Evolutionary conservation across 495 filamentous ascomycete genomes (phyloP).

Genomic region (Hypoxylon fuscum): DNA sequence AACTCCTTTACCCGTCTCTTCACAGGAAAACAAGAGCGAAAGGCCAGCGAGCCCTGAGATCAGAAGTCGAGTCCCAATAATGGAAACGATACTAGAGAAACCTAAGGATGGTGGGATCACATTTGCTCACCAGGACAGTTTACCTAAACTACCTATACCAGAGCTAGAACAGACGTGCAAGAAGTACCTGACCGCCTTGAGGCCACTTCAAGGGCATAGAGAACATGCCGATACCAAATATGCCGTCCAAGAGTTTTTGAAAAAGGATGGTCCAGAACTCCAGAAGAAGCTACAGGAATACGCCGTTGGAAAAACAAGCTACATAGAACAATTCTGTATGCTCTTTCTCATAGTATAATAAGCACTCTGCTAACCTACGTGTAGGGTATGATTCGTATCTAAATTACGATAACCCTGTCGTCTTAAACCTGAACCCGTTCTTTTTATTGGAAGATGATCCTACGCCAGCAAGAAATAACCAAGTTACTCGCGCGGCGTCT

Average conservation of each 20-base stretch:
- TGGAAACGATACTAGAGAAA: conserved; percentile 51
- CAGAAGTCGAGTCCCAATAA: conserved; percentile 44
- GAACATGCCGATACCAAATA: conserved; percentile 85
- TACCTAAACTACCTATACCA: conserved; percentile 93
- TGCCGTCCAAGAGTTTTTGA: conserved; percentile 86
- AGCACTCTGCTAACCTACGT: conserved; percentile 12
- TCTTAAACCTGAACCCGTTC: conserved; percentile 97
- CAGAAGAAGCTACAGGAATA: conserved; percentile 93
- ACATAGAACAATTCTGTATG: conserved; percentile 99
- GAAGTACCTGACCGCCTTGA: conserved; percentile 82
- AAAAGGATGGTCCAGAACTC: conserved; percentile 81
- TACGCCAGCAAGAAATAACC: conserved; percentile 93
- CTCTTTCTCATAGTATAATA: conserved; percentile 21
- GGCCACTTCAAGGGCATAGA: conserved; percentile 78
- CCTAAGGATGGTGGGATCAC: conserved; percentile 73
- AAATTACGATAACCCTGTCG: conserved; percentile 97
- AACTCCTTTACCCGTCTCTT: conserved; percentile 44
- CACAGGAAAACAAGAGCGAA: conserved; percentile 42
- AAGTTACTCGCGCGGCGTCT: conserved; percentile 93
- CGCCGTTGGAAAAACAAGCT: conserved; percentile 91
- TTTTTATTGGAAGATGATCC: conserved; percentile 98
- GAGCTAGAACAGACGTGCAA: conserved; percentile 83
- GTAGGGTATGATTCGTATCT: conserved; percentile 98
- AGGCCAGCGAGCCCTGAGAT: conserved; percentile 37
- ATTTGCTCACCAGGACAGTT: conserved; percentile 85